A percentile compares a stretch with the other conserved stretches of the same genome.
Evolutionary conservation across 2,329 filamentous ascomycete genomes (phyloP).

Genomic region (Graphilbum fragrans): DNA sequence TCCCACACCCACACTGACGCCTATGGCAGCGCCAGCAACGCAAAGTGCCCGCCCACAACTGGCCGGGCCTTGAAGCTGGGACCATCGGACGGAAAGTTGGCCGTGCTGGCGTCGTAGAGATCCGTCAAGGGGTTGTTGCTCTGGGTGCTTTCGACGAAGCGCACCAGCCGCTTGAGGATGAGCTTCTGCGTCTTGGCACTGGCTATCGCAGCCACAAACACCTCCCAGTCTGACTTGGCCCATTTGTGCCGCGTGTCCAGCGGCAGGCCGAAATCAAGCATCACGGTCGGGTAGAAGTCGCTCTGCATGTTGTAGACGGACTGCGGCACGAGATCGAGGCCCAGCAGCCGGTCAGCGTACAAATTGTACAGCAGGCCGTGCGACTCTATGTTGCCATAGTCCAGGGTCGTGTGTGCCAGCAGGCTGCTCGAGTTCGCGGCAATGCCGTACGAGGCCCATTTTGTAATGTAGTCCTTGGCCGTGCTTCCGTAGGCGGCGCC

Average conservation of each 20-base stretch:
- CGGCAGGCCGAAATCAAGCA: conserved; percentile 67
- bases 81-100: conserved; percentile 50
- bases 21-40: conserved; percentile 51
- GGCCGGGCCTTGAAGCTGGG: conserved; percentile 59
- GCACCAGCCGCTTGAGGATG: conserved; percentile 57
- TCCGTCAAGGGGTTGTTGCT: conserved; percentile 65
- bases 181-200: conserved; percentile 44
- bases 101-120: conserved; percentile 60
- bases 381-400: conserved; percentile 54
- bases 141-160: conserved; percentile 63
- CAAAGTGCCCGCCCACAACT: conserved; percentile 71
- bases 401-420: conserved; percentile 57
- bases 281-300: conserved; percentile 60
- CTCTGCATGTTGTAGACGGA: conserved; percentile 68
- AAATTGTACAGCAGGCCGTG: conserved; percentile 62
- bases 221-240: conserved; percentile 80
- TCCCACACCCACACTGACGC: no score
- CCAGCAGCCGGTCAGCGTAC: conserved; percentile 66
- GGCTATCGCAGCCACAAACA: conserved; percentile 71
- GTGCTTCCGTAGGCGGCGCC: conserved; percentile 4
- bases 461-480: conserved; percentile 47
- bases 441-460: conserved; percentile 62
- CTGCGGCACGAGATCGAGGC: conserved; percentile 63
- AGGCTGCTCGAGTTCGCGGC: conserved; percentile 43
- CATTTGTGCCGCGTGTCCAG: conserved; percentile 73